A percentile compares a stretch with the other conserved stretches of the same genome.
Evolutionary conservation across 352 stramenopile species (phyloP).

Genomic region (Phytopythium delawarense): DNA sequence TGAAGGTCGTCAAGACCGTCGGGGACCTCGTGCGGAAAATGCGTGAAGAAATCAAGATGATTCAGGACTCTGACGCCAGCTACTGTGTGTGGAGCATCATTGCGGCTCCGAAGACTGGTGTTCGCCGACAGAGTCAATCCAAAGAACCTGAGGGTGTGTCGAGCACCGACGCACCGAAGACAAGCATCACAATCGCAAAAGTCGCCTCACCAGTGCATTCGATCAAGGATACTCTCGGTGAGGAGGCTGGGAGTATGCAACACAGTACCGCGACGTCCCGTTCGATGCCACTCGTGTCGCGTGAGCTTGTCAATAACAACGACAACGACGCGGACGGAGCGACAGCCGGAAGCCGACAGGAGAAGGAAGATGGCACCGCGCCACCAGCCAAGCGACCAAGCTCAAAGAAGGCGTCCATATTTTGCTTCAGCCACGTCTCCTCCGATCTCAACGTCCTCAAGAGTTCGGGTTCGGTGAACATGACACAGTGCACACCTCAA

Average conservation of each 20-base stretch:
- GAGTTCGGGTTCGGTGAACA: neutral
- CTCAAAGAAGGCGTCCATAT: neutral
- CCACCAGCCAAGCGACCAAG: neutral
- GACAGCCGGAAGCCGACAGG: too few relatives aligned
- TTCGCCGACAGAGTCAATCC: neutral
- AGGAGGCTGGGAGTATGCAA: neutral
- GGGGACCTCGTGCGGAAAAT: slow-evolving; percentile 45
- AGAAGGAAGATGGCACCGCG: too few relatives aligned
- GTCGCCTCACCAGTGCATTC: neutral
- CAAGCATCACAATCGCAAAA: neutral
- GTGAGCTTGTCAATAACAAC: neutral
- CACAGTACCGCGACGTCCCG: too few relatives aligned
- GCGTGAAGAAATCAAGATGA: slow-evolving; percentile 35
- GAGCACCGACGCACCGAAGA: neutral
- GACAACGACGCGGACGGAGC: neutral
- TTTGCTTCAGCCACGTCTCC: neutral
- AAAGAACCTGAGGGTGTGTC: neutral
- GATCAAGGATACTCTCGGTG: neutral
- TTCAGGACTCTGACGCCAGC: slow-evolving; percentile 5
- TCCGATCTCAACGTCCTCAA: too few relatives aligned
- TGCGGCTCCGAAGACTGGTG: neutral
- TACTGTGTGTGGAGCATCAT: slow-evolving; percentile 3
- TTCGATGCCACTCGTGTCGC: neutral
- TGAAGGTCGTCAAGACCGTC: slow-evolving; percentile 64
- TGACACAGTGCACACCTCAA: neutral